These are phyloP conservation scores for Drechslerella stenobrocha DNA, from an alignment of 2,329 filamentous ascomycete species.

Conservation along the genomic window DNA sequence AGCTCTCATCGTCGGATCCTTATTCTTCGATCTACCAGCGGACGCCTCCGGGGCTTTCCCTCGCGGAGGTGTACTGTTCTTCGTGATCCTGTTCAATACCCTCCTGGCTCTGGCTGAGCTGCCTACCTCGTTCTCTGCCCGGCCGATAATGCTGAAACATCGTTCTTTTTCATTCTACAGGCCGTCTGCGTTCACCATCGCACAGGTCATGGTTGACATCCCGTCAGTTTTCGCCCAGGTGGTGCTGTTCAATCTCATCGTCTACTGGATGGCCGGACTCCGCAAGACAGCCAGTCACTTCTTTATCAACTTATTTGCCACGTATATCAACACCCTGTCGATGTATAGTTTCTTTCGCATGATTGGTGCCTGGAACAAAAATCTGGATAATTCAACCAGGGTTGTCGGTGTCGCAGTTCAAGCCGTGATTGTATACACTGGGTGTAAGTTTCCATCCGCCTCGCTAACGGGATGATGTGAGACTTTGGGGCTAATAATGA, in stretches of 20 bases:
- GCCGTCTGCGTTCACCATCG: constrained; percentile 64
- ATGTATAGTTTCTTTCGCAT: constrained; percentile 63
- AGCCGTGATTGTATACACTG: constrained; percentile 65
- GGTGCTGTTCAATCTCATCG: constrained; percentile 63
- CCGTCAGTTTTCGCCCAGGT: constrained; percentile 65
- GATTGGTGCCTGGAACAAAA: constrained; percentile 66
- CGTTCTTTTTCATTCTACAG: constrained; percentile 72
- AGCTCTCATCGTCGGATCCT: constrained; percentile 69
- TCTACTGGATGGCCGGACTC: constrained; percentile 65
- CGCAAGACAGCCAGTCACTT: constrained; percentile 64
- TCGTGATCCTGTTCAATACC: constrained; percentile 66
- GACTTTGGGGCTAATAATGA: constrained; percentile 44
- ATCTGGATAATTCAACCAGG: constrained; percentile 57
- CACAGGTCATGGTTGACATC: constrained; percentile 64
- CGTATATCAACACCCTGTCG: constrained; percentile 62
- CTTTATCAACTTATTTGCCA: constrained; percentile 64
- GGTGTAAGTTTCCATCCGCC: constrained; percentile 66
- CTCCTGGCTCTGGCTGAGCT: constrained; percentile 66
- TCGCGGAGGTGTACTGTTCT: constrained; percentile 66
- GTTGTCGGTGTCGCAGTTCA: constrained; percentile 60
- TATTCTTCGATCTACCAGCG: constrained; percentile 62
- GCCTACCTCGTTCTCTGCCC: constrained; percentile 64
- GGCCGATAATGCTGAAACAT: constrained; percentile 70
- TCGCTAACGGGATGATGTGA: constrained; percentile 67
- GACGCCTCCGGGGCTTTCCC: constrained; percentile 64